Evolutionary conservation across 78 protist species (phyloP), one percentile per base, ranked within the genome.

Genomic region (Dictyostelium firmibasis): DNA sequence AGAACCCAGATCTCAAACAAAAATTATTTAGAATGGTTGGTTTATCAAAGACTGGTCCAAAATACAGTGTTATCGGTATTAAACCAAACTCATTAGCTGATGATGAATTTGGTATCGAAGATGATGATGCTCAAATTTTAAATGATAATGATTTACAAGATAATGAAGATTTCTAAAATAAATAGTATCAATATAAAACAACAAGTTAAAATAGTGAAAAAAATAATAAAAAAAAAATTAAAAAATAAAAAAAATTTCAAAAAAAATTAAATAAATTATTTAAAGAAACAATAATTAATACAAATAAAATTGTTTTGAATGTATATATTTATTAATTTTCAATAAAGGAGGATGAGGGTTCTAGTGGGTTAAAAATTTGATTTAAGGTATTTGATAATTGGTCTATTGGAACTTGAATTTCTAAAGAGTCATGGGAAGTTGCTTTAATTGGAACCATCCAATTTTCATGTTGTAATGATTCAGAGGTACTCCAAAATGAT

Each of bases 101-200:
- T 25, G 93, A 87, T 31, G 93, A 87, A 79, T 87, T 87, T 78
- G 93, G 93, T 36, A 87, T 87, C 69, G 93, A 87, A 78, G 93
- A 87, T 78, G 93, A 87, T 79, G 93, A 87, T 41, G 93, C 93
- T 62, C 93, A 87, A 77, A 87, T 87, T 64, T 64, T 87, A 76
- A 87, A 87, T 79, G 93, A 87, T 78, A 82, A 87, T 29, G 93
- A 82, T 87, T 43, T 77, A 25, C 83, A 77, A 77, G 83, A 77
- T n/a, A 57, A 57, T 9, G 83, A 77, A 18, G 60, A 77, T 77
- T 77, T 77, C 41, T 41, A 77, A 77, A 77, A 16, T 2, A 60
- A 60, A 8, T 3, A 60, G 10, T 3, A 60, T 25, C 25, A 64
- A 64, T 5, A 64, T 25, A 64, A 6, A 25, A 53, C 4, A 53